Conservation (phyloP, 208 protist genomes). For the Acanthamoeba royreba region DNA sequence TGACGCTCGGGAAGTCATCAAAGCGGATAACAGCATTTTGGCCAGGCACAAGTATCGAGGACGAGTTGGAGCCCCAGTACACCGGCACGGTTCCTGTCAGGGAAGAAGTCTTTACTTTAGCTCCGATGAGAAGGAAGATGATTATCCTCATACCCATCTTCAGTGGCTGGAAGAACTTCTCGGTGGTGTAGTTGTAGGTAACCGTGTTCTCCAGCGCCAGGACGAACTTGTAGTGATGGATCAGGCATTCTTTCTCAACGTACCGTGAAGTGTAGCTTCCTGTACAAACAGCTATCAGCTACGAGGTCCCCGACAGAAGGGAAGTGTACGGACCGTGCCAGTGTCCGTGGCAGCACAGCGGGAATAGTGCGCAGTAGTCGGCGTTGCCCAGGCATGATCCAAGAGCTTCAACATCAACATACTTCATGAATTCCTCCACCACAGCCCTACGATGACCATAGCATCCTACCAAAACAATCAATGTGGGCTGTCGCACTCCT, state of each 20-base stretch:
- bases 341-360: neutral
- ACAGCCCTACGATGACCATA: neutral
- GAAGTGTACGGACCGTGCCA: neutral
- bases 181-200: conserved; percentile 21
- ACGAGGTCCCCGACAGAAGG: neutral
- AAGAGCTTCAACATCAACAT: neutral
- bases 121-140: too few species aligned
- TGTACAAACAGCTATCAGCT: neutral
- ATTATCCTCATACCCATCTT: neutral
- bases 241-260: neutral
- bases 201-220: conserved; percentile 48
- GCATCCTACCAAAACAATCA: too few species aligned
- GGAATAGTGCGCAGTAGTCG: neutral
- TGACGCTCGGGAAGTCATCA: neutral
- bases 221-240: conserved; percentile 48
- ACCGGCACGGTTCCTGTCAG: conserved; percentile 38
- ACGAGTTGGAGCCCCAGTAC: conserved; percentile 48
- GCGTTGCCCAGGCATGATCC: neutral
- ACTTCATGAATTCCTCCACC: neutral
- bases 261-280: neutral
- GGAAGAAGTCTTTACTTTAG: too few species aligned
- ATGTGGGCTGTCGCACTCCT: too few species aligned
- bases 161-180: conserved; percentile 47
- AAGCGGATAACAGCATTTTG: conserved; percentile 4
- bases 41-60: neutral